phyloP scores from a whole-genome alignment of 352 stramenopile species.

The Phytophthora colocasiae region DNA sequence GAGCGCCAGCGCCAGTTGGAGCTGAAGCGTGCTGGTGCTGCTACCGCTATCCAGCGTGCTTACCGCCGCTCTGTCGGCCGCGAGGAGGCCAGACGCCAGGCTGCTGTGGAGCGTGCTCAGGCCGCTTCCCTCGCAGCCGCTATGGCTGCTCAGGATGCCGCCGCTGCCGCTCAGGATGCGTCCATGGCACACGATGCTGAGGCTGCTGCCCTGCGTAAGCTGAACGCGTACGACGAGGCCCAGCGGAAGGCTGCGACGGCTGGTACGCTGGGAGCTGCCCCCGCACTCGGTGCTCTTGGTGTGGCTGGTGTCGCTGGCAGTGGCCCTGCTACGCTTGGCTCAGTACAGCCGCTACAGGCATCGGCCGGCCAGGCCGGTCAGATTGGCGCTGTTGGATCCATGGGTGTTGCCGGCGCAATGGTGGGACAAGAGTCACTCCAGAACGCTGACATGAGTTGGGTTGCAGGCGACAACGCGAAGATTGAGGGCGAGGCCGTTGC shows the following conservation, averaged over 20 bases:
- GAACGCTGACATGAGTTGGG: constrained; percentile 87
- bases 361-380: constrained; percentile 76
- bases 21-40: constrained; percentile 61
- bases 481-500: constrained; percentile 81
- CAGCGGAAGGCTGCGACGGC: constrained; percentile 49
- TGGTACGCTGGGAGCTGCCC: constrained; percentile 60
- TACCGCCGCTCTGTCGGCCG: constrained; percentile 71
- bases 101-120: constrained; percentile 73
- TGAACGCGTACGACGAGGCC: constrained; percentile 71
- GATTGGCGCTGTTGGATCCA: constrained; percentile 77
- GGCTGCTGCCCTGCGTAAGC: constrained; percentile 75
- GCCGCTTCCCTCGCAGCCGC: constrained; percentile 76
- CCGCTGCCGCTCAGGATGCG: constrained; percentile 72
- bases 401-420: constrained; percentile 76
- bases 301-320: constrained; percentile 60
- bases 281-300: constrained; percentile 62
- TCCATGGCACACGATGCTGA: constrained; percentile 78
- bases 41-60: constrained; percentile 70
- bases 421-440: constrained; percentile 84
- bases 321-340: constrained; percentile 66
- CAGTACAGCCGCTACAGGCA: constrained; percentile 69
- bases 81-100: constrained; percentile 76
- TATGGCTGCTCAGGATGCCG: constrained; percentile 78
- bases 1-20: constrained; percentile 69
- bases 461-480: constrained; percentile 83